Conservation (phyloP, 2,329 filamentous ascomycete genomes). For the Alternaria infectoria region DNA sequence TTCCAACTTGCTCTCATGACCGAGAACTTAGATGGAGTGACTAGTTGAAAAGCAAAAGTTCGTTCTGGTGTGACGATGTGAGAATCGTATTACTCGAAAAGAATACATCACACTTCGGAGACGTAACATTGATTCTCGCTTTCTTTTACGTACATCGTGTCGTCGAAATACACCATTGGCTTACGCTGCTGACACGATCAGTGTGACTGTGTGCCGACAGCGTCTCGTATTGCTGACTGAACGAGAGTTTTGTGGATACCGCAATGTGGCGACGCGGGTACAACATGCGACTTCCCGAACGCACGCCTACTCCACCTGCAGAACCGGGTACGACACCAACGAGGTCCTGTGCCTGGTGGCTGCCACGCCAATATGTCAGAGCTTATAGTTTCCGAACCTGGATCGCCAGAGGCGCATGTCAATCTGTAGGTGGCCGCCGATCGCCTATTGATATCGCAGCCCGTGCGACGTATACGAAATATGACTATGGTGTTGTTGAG, state of each 20-base stretch:
- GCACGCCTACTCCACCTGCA: not conserved
- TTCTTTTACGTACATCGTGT: not conserved
- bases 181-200: not conserved
- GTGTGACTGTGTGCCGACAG: not conserved
- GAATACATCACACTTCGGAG: not conserved
- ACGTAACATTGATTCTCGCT: not conserved
- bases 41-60: not conserved
- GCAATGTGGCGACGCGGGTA: not conserved
- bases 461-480: not conserved
- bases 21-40: not conserved
- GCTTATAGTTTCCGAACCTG: not conserved
- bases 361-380: slow-evolving; percentile 5
- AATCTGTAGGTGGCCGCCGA: slow-evolving; percentile 1
- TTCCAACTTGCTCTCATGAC: not conserved
- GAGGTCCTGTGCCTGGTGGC: not conserved
- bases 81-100: not conserved
- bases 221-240: not conserved
- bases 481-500: not conserved
- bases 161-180: not conserved
- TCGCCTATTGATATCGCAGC: not conserved
- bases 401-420: slow-evolving; percentile 5
- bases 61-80: not conserved
- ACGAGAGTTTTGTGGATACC: not conserved
- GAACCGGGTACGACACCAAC: not conserved
- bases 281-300: not conserved